Base-by-base conservation (phyloP, 176 grass and related monocot species). In the Zea mays region DNA sequence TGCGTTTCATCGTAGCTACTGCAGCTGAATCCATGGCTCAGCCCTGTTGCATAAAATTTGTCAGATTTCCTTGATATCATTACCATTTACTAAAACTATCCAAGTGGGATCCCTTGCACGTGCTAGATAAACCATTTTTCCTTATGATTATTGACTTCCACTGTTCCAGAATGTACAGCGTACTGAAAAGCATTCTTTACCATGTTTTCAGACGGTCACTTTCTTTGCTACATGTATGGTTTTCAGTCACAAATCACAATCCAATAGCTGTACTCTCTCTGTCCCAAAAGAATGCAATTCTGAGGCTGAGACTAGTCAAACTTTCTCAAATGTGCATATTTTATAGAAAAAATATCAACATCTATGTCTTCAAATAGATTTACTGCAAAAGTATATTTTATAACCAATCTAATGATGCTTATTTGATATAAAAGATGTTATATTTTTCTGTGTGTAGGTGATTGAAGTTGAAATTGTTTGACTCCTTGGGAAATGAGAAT, bases 141-240 rank as follows among this genome's bases (percentile, higher is more conserved):
- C 3, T 5, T 17, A 73, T 2, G 8, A 39, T 27, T 42, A 60
- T 43, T 2, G 2, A 21, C 15, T 52, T 81, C 36, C 21, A 50
- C 33, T 8, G 27, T 52, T 81, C 44, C 37, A 60, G 13, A 10
- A 34, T 77, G 71, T 58, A 49, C 55, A 69, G 16, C 51, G 43
- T 3, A 70, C 44, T 42, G 7, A 83, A 47, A 76, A 48, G 0
- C 21, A 44, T 49, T 36, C 0, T 64, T 7, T 71, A 71, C 8
- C 55, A 8, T 78, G 74, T 64, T 75, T 39, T 33, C 39, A 79
- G 11, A 65, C 43, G 50, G 14, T 43, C 63, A 43, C 36, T 52
- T 36, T 55, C 2, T 6, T 41, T 75, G 44, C n/a, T 40, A 34
- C 40, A 40, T 15, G 21, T 59, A 57, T 15, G 10, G 4, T 60